phyloP scores from a whole-genome alignment of 225 moss, liverwort and hornwort genomes.

The Lunularia cruciata region DNA sequence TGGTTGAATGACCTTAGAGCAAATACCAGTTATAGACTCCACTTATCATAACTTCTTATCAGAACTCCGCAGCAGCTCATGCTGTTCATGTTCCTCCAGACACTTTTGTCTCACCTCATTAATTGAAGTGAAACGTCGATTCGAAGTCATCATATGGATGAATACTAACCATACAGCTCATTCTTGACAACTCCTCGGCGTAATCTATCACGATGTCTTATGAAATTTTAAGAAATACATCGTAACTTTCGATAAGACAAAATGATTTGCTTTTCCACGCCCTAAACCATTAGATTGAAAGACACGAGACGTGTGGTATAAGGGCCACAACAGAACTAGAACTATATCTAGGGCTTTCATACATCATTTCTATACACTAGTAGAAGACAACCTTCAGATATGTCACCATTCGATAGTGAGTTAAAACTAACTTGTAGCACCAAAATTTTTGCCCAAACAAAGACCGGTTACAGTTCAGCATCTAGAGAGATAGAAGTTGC shows the following conservation, averaged over 20 bases:
- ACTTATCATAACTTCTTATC: no score
- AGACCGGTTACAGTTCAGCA: constrained; percentile 2
- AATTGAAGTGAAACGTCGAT: background rate
- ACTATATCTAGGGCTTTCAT: constrained; percentile 3
- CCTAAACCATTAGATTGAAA: background rate
- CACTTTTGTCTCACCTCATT: background rate
- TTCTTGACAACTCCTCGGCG: background rate
- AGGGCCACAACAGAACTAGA: background rate
- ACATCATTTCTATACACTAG: constrained; percentile 8
- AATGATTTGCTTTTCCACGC: background rate
- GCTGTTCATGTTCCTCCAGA: constrained; percentile 15
- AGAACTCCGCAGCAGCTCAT: background rate
- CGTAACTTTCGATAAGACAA: background rate
- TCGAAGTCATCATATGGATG: background rate
- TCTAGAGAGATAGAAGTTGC: background rate
- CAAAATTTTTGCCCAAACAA: constrained; percentile 1
- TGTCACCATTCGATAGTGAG: background rate
- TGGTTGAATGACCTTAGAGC: no score
- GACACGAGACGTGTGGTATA: background rate
- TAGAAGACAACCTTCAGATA: background rate
- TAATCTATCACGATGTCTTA: background rate
- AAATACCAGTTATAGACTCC: no score
- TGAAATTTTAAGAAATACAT: background rate
- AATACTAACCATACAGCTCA: background rate
- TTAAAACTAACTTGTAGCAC: background rate